Base-by-base conservation (phyloP, 257 asterid genomes). In the Lavandula angustifolia region DNA sequence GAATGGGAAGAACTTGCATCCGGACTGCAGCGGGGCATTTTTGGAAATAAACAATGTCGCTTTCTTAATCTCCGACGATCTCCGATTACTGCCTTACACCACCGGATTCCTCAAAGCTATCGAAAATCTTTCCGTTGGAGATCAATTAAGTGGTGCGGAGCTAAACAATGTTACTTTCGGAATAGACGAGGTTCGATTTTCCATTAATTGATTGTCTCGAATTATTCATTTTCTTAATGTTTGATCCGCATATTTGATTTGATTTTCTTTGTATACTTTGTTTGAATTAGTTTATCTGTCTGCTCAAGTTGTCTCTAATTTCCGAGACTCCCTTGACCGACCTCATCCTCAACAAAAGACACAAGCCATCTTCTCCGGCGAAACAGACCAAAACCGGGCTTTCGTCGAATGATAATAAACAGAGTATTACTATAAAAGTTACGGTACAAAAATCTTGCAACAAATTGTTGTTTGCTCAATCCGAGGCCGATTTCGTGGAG, bases 291-390 rank as follows among this genome's bases (percentile, higher is more conserved):
- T 10, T 75, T 6, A 58, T 50, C 27, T 67, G 55, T 32, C 35
- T 75, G 61, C 60, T 75, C 4, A 64, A 49, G 60, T 18, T 35
- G 2, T 31, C 48, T 6, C 14, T 69, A 4, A 9, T 50, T 7
- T 69, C 75, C 0, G 5, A 12, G 2, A 48, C 75, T 5, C 79
- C 79, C 3, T 31, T 75, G 4, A 60, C 79, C 0, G 67, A 69
- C 11, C 10, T 74, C 10, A 13, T 74, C 18, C 71, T 61, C n/a
- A n/a, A 49, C 13, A 55, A 2, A 44, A 11, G 11, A n/a, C n/a
- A n/a, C n/a, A 40, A 35, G 10, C 9, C 3, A 5, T 11, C 47
- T 10, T 42, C 14, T 1, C n/a, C n/a, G n/a, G n/a, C n/a, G n/a
- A n/a, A n/a, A n/a, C n/a, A n/a, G n/a, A n/a, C n/a, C n/a, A n/a